phyloP scores from a whole-genome alignment of 2,329 filamentous ascomycete genomes.

The Penicillium sp. region DNA sequence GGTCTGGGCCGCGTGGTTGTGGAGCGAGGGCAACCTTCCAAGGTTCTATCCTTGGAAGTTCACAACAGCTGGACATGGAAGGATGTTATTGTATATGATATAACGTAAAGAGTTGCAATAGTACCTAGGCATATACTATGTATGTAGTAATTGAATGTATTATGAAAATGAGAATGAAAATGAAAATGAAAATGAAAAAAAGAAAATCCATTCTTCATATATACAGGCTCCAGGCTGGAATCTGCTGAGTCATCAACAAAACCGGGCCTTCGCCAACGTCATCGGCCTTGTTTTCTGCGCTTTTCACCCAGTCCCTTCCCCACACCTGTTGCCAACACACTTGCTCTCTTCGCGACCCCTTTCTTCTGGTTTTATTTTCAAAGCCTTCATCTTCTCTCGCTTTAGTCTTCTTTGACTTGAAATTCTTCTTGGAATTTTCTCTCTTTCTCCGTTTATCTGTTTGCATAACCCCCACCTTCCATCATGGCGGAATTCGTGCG shows the following conservation, averaged over 20 bases:
- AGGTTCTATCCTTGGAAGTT: background rate
- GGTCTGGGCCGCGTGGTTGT: slow-evolving; percentile 13
- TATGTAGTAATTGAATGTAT: background rate
- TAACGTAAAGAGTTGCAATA: background rate
- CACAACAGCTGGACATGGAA: background rate
- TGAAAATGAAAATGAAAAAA: background rate
- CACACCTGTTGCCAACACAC: slow-evolving; percentile 27
- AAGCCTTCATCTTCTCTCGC: slow-evolving; percentile 1
- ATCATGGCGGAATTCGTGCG: slow-evolving; percentile 98
- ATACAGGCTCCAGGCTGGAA: background rate
- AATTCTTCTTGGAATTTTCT: slow-evolving; percentile 11
- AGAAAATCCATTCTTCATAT: background rate
- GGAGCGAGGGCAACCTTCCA: slow-evolving; percentile 7
- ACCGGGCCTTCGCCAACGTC: slow-evolving; percentile 32
- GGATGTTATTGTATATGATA: background rate
- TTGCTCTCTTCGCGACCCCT: slow-evolving; percentile 18
- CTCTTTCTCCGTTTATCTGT: slow-evolving; percentile 12
- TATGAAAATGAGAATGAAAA: background rate
- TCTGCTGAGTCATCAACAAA: slow-evolving; percentile 23
- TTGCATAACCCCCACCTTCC: slow-evolving; percentile 25
- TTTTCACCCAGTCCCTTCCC: slow-evolving; percentile 31
- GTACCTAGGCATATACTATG: background rate
- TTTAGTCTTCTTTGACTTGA: background rate
- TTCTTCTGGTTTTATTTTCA: slow-evolving; percentile 3
- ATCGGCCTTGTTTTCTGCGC: slow-evolving; percentile 33